Conservation (phyloP, 2,329 filamentous ascomycete species). For the Furcasterigmium furcatum region DNA sequence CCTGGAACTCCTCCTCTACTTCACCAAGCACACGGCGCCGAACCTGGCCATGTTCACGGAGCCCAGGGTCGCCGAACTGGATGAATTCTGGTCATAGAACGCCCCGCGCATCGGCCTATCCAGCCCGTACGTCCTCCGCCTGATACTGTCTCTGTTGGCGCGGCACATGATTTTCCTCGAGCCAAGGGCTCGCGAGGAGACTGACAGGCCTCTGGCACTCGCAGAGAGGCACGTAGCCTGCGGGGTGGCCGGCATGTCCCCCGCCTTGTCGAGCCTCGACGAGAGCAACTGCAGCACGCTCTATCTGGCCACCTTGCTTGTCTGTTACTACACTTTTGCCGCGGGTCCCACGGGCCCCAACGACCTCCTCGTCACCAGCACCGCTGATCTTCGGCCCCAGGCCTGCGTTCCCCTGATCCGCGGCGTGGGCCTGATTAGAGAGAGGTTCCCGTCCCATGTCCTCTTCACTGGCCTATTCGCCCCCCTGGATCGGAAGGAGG, state of each 20-base stretch:
- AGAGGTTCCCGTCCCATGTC: neutral
- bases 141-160: constrained; percentile 20
- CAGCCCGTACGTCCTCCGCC: constrained; percentile 23
- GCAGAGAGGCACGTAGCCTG: constrained; percentile 19
- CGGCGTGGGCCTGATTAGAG: constrained; percentile 5
- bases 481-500: neutral
- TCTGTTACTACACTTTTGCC: constrained; percentile 25
- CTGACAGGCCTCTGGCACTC: no score
- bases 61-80: constrained; percentile 7
- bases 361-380: constrained; percentile 22
- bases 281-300: constrained; percentile 23
- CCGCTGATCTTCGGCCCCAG: constrained; percentile 8
- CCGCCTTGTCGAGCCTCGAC: constrained; percentile 16
- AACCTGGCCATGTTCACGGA: constrained; percentile 16
- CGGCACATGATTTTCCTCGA: constrained; percentile 20
- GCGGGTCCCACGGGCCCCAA: constrained; percentile 20
- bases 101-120: constrained; percentile 21
- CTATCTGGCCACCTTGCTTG: constrained; percentile 21
- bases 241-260: constrained; percentile 21
- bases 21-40: constrained; percentile 17
- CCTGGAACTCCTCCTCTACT: constrained; percentile 25
- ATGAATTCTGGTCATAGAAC: constrained; percentile 22
- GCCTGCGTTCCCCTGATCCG: constrained; percentile 4
- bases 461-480: constrained; percentile 7
- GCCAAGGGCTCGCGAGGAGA: constrained; percentile 9